A percentile compares a stretch with the other conserved stretches of the same genome.
phyloP scores from a whole-genome alignment of 2,329 filamentous ascomycete species.

The Ophiostoma novo-ulmi region DNA sequence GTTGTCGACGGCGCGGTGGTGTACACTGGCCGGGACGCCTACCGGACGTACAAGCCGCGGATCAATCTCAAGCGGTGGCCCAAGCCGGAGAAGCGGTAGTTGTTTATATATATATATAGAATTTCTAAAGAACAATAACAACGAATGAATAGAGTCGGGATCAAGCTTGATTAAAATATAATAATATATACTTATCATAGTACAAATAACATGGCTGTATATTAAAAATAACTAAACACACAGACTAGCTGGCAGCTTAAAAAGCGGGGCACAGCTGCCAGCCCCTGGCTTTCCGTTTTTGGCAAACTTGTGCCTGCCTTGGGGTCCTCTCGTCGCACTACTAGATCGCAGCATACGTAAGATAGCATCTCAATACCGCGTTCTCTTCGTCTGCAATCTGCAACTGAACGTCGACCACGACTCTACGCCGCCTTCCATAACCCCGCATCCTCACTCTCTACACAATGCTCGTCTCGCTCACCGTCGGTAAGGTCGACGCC shows the following conservation, averaged over 20 bases:
- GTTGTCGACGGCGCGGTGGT: neutral
- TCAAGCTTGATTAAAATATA: neutral
- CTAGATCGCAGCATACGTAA: constrained; percentile 17
- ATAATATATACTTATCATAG: neutral
- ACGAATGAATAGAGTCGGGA: too few species aligned
- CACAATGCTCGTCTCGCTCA: constrained; percentile 91
- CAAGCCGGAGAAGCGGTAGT: neutral
- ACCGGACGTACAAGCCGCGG: neutral
- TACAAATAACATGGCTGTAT: neutral
- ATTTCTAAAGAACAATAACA: too few species aligned
- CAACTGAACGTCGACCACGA: neutral
- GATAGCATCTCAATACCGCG: neutral
- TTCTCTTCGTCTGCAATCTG: neutral
- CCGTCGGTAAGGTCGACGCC: constrained; percentile 98
- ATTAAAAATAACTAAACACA: neutral
- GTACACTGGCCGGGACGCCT: neutral
- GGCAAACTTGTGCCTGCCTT: constrained; percentile 16
- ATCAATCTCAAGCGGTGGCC: neutral
- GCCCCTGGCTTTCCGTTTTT: constrained; percentile 20
- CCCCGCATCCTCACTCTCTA: neutral
- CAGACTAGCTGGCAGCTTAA: constrained; percentile 5
- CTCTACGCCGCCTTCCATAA: neutral
- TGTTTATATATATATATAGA: neutral
- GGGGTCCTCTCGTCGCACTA: neutral
- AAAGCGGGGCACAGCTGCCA: constrained; percentile 19